Evolutionary conservation across 2,329 filamentous ascomycete genomes (phyloP).

Genomic region (Nemania sp.): DNA sequence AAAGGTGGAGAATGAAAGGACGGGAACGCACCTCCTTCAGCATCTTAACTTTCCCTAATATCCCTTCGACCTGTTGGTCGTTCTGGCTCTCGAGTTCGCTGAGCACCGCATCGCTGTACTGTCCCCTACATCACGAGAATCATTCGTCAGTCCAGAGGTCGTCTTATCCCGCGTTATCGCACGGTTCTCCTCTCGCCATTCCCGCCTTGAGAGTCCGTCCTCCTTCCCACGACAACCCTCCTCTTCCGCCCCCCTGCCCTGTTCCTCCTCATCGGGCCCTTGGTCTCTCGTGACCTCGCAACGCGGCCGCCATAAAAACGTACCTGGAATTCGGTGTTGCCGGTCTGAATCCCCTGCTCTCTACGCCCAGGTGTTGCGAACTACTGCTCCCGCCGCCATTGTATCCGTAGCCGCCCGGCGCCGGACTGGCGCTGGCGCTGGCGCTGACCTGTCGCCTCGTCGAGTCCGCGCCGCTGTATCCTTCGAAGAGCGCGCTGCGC

Average conservation of each 20-base stretch:
- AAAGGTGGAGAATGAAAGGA: slow-evolving; percentile 7
- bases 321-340: slow-evolving; percentile 75
- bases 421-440: slow-evolving; percentile 52
- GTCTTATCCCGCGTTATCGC: background rate
- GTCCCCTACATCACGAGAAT: slow-evolving; percentile 61
- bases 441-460: slow-evolving; percentile 50
- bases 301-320: slow-evolving; percentile 14
- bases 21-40: slow-evolving; percentile 77
- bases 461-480: slow-evolving; percentile 62
- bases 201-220: background rate
- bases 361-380: slow-evolving; percentile 37
- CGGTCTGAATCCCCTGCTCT: slow-evolving; percentile 56
- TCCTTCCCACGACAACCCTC: background rate
- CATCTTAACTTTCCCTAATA: slow-evolving; percentile 85
- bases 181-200: background rate
- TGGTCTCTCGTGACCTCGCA: background rate
- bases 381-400: slow-evolving; percentile 32
- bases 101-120: slow-evolving; percentile 90
- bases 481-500: slow-evolving; percentile 74
- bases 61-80: slow-evolving; percentile 85
- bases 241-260: background rate
- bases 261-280: background rate
- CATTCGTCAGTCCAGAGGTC: slow-evolving; percentile 1
- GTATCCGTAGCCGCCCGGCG: slow-evolving; percentile 55
- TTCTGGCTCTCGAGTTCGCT: slow-evolving; percentile 96